Conservation (phyloP, 306 rosid species). For the Cucumis melo region DNA sequence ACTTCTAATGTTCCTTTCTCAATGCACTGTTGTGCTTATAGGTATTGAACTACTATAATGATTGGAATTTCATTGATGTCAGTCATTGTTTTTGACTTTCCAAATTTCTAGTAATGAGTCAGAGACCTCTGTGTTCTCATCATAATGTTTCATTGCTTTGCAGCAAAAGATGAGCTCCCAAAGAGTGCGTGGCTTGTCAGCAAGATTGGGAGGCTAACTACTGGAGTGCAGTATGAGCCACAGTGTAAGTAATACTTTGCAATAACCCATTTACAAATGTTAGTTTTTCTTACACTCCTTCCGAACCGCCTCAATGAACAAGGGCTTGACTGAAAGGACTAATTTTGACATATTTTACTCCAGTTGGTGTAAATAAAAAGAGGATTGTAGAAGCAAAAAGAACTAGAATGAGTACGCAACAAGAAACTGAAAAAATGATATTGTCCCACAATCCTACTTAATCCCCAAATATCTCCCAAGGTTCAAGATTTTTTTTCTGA, state of each 20-base stretch:
- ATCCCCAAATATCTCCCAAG: not conserved
- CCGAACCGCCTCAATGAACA: no score
- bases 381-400: not conserved
- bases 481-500: not conserved
- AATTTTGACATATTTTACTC: not conserved
- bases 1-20: not conserved
- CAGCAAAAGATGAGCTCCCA: conserved; percentile 64
- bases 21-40: not conserved
- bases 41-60: not conserved
- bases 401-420: not conserved
- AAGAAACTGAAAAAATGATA: not conserved
- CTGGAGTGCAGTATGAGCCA: conserved; percentile 90
- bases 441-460: not conserved
- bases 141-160: conserved; percentile 7
- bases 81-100: not conserved
- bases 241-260: conserved; percentile 41
- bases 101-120: not conserved
- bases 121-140: conserved; percentile 11
- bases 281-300: no score
- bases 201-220: conserved; percentile 80
- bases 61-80: not conserved
- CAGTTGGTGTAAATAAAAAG: not conserved
- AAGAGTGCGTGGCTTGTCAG: conserved; percentile 73
- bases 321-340: no score
- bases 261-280: conserved; percentile 3